Conservation (phyloP, 2,329 filamentous ascomycete species). For the Talaromyces sp. region DNA sequence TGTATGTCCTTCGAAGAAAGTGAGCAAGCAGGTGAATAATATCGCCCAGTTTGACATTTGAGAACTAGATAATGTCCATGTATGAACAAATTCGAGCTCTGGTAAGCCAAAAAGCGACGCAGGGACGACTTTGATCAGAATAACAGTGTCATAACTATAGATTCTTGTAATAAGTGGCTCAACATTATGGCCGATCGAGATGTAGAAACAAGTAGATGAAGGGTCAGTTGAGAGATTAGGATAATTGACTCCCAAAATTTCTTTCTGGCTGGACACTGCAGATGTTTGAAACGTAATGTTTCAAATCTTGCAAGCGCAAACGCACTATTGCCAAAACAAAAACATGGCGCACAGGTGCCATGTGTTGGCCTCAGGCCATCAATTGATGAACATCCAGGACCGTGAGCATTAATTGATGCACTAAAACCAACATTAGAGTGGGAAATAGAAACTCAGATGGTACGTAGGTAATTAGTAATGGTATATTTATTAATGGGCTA, state of each 20-base stretch:
- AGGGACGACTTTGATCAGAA: not conserved
- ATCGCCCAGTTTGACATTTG: not conserved
- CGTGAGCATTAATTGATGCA: too few species aligned
- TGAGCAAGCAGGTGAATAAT: not conserved
- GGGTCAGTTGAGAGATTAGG: not conserved
- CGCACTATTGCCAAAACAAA: too few species aligned
- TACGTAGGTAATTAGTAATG: not conserved
- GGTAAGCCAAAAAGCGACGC: not conserved
- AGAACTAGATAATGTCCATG: not conserved
- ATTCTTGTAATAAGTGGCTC: not conserved
- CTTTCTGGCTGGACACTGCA: not conserved
- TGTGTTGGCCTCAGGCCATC: not conserved
- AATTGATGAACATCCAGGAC: not conserved
- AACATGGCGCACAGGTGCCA: not conserved
- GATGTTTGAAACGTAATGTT: not conserved
- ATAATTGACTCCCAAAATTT: not conserved
- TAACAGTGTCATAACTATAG: not conserved
- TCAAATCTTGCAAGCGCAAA: not conserved
- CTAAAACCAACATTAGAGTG: not conserved
- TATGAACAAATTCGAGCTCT: not conserved
- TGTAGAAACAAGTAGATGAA: not conserved
- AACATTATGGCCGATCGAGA: not conserved
- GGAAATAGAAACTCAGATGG: too few species aligned
- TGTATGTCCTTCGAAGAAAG: conserved; percentile 23
- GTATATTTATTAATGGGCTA: not conserved